Conservation (phyloP, 2,329 filamentous ascomycete species). For the Fusarium stilboides region DNA sequence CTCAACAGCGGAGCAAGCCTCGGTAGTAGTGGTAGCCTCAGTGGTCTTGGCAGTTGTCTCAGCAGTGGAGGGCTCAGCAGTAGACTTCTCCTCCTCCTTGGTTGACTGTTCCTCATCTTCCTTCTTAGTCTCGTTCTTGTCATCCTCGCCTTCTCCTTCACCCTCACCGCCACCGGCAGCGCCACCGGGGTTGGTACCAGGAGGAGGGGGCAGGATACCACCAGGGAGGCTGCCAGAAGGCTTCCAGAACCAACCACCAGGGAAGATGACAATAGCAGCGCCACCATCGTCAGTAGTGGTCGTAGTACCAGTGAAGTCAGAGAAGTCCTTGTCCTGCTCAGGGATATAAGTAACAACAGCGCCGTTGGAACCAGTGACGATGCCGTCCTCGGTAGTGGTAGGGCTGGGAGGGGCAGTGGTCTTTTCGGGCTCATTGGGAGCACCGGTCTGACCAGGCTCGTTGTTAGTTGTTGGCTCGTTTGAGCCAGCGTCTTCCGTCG, state of each 20-base stretch:
- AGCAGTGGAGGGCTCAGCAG: not conserved
- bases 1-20: constrained; percentile 17
- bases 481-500: not conserved
- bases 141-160: not conserved
- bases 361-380: constrained; percentile 15
- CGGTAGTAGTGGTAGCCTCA: constrained; percentile 10
- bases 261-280: constrained; percentile 17
- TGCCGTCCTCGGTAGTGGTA: constrained; percentile 10
- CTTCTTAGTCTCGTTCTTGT: constrained; percentile 1
- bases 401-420: constrained; percentile 2
- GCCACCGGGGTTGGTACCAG: not conserved
- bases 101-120: constrained; percentile 20
- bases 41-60: not conserved
- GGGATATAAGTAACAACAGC: constrained; percentile 18
- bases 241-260: constrained; percentile 28
- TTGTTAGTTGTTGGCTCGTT: not conserved
- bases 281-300: constrained; percentile 23
- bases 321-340: constrained; percentile 22
- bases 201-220: constrained; percentile 1
- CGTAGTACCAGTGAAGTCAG: constrained; percentile 18
- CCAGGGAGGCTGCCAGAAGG: constrained; percentile 12
- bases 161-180: not conserved
- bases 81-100: not conserved
- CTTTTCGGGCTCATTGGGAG: constrained; percentile 8
- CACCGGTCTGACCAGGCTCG: constrained; percentile 5